phyloP scores from a whole-genome alignment of 345 rosid species.

The Rhizophora apiculata region DNA sequence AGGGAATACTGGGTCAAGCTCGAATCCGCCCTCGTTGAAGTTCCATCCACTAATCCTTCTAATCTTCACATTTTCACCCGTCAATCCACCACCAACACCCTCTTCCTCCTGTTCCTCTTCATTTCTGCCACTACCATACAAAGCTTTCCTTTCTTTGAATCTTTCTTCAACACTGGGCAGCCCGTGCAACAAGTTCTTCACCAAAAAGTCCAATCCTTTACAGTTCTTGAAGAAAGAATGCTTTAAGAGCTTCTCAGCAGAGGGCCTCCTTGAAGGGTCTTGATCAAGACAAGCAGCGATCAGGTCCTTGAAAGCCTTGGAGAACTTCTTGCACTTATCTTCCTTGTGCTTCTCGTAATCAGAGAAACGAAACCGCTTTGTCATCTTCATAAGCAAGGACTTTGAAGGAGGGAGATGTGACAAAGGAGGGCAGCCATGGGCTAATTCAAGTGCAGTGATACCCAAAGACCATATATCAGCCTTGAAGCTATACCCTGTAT shows the following conservation, averaged over 20 bases:
- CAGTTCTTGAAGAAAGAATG: conserved; percentile 72
- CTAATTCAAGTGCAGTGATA: conserved; percentile 82
- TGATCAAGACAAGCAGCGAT: conserved; percentile 75
- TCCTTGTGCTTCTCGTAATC: conserved; percentile 56
- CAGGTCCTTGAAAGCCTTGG: conserved; percentile 76
- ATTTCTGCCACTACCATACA: conserved; percentile 12
- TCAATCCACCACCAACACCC: conserved; percentile 8
- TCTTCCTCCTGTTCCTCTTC: conserved; percentile 28
- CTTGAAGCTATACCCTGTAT: conserved; percentile 76
- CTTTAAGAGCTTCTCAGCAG: conserved; percentile 67
- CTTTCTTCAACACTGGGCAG: conserved; percentile 72
- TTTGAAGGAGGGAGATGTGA: conserved; percentile 78
- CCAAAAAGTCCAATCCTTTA: conserved; percentile 55
- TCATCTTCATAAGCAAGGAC: conserved; percentile 75
- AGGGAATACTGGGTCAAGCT: conserved; percentile 76
- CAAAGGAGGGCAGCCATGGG: conserved; percentile 79
- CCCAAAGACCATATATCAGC: conserved; percentile 96
- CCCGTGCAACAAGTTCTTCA: conserved; percentile 53
- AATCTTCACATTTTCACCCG: conserved; percentile 29
- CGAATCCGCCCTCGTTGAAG: conserved; percentile 64
- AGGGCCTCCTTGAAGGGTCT: conserved; percentile 73
- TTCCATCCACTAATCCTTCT: conserved; percentile 96
- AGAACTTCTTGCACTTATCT: conserved; percentile 55
- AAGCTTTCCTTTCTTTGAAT: conserved; percentile 34
- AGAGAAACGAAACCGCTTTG: conserved; percentile 62